Evolutionary conservation across 1,284 basidiomycete species (phyloP), one percentile per base, ranked within the genome.

Genomic region (Pisolithus thermaeus): DNA sequence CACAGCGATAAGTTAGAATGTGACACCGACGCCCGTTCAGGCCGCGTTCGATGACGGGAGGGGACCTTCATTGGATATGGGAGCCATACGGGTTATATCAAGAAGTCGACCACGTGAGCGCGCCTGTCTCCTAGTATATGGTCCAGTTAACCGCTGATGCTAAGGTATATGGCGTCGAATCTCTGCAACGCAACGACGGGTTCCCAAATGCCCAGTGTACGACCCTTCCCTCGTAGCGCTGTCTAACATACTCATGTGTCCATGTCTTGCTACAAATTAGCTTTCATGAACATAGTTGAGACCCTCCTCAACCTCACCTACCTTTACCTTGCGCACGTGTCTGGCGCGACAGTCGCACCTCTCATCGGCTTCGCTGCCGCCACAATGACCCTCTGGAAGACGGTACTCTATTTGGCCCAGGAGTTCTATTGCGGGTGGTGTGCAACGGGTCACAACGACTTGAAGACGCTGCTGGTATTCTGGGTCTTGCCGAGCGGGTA

Each of bases 51-150:
- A 80, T 87, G 75, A 61, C 65, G n/a, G 90, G 89, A 2, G 92
- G 92, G 2, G 89, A 92, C 69, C 73, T 92, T 38, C 84, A 90
- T 58, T 93, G 89, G 90, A 79, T 94, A 46, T 95, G 91, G 92
- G 74, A 79, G 56, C 90, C 90, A 1, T 93, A 93, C 64, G 78
- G 73, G 51, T 62, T 89, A 28, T 92, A 92, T 67, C 84, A 87
- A 58, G 73, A 86, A 42, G 73, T 94, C 49, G 87, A 90, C 63
- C 73, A 75, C 54, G 81, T 81, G 55, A 54, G 72, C 70, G 7
- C 25, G 20, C 43, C 38, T 36, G 38, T 14, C 23, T 32, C 41
- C 35, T n/a, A 46, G 41, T 39, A 7, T 5, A 30, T 20, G 6
- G 16, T 41, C 59, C 75, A 49, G 55, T 56, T 66, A 53, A 73